phyloP scores from a whole-genome alignment of 1,284 basidiomycete genomes.

The Rhodotorula glutinis region DNA sequence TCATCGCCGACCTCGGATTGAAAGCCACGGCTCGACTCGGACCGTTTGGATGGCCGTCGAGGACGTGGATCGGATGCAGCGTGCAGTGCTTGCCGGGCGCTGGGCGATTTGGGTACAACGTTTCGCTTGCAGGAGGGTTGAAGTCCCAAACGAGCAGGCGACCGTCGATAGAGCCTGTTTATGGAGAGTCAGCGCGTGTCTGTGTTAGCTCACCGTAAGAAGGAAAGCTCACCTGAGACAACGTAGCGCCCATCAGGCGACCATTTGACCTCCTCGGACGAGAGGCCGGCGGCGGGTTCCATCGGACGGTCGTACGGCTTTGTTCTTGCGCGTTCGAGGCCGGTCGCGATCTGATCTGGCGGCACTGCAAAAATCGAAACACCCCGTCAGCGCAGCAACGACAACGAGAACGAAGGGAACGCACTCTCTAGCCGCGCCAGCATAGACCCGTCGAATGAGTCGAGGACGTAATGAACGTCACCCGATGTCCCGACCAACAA shows the following conservation, averaged over 20 bases:
- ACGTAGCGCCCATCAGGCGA: conserved; percentile 87
- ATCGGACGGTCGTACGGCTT: conserved; percentile 55
- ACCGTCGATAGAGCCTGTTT: conserved; percentile 74
- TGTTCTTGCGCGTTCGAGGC: conserved; percentile 46
- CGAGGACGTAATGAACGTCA: conserved; percentile 85
- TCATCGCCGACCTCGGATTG: conserved; percentile 83
- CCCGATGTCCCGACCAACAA: conserved; percentile 89
- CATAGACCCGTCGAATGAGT: conserved; percentile 78
- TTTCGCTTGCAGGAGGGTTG: conserved; percentile 46
- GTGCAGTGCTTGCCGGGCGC: conserved; percentile 48
- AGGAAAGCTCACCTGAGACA: conserved; percentile 52
- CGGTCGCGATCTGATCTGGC: neutral
- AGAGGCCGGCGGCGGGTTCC: conserved; percentile 68
- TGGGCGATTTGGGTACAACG: conserved; percentile 26
- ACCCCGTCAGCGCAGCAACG: neutral
- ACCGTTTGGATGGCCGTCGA: conserved; percentile 71
- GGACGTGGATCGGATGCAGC: conserved; percentile 58
- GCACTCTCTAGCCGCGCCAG: conserved; percentile 75
- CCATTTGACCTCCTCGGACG: conserved; percentile 87
- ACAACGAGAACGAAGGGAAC: neutral
- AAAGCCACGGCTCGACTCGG: conserved; percentile 79
- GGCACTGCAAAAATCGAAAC: conserved; percentile 1
- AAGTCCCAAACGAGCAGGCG: conserved; percentile 74
- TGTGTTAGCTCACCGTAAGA: neutral
- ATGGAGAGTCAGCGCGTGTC: neutral